Conservation (phyloP, 2,329 filamentous ascomycete species). For the Botrytis galanthina region DNA sequence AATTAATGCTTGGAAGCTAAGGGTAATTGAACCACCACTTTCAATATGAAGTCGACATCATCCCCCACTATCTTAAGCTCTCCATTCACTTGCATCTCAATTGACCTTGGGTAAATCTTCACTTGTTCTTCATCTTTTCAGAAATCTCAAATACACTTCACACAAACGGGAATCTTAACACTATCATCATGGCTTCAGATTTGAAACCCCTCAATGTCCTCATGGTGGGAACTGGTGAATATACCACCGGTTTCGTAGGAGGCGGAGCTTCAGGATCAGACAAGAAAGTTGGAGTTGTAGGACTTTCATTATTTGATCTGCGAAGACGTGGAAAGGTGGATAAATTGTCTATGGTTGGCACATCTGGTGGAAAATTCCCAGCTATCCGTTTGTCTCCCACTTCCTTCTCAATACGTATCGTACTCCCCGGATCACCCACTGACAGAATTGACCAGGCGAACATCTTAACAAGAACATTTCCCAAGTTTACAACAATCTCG, state of each 20-base stretch:
- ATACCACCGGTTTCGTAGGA: slow-evolving; percentile 92
- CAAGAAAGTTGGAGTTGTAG: slow-evolving; percentile 95
- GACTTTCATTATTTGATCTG: slow-evolving; percentile 84
- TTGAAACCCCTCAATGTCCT: slow-evolving; percentile 36
- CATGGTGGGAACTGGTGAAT: slow-evolving; percentile 77
- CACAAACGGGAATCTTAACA: background rate
- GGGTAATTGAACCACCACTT: background rate
- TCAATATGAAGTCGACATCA: background rate
- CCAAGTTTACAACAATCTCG: slow-evolving; percentile 82
- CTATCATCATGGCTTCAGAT: slow-evolving; percentile 18
- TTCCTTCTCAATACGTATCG: background rate
- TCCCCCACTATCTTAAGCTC: slow-evolving; percentile 1
- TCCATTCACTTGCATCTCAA: background rate
- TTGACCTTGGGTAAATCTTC: slow-evolving; percentile 3
- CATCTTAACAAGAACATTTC: slow-evolving; percentile 87
- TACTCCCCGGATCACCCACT: background rate
- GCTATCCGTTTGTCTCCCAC: slow-evolving; percentile 67
- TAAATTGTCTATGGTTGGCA: slow-evolving; percentile 84
- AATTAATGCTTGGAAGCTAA: background rate
- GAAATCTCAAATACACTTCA: background rate
- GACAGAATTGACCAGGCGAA: slow-evolving; percentile 52
- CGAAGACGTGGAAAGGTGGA: slow-evolving; percentile 84
- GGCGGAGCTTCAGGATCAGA: slow-evolving; percentile 80
- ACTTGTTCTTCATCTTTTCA: background rate
- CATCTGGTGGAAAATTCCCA: slow-evolving; percentile 84